Evolutionary conservation across 148 eudicot species (phyloP).

Genomic region (Camellia granthamiana): DNA sequence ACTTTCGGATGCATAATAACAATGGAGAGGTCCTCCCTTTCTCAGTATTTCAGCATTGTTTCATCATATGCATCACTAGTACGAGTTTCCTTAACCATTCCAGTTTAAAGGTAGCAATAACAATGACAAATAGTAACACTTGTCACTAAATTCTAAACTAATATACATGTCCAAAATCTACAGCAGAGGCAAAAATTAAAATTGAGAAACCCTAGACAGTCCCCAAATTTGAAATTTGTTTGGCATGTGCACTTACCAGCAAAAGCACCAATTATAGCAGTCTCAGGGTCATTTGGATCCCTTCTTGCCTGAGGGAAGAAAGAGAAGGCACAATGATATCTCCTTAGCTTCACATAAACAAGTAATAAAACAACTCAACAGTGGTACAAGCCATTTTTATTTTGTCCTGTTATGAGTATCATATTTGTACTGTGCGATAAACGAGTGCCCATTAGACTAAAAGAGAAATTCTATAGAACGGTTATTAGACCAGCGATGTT

Average conservation of each 20-base stretch:
- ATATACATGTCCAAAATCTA: not conserved
- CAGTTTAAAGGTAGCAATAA: not conserved
- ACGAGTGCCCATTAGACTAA: too few species aligned
- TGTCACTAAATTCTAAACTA: not conserved
- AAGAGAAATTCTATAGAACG: too few species aligned
- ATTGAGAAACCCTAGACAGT: not conserved
- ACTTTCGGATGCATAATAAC: not conserved
- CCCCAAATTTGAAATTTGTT: not conserved
- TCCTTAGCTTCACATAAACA: slow-evolving; percentile 2
- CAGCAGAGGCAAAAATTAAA: not conserved
- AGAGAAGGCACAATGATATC: slow-evolving; percentile 10
- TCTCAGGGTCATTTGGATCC: slow-evolving; percentile 78
- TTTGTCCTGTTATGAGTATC: not conserved
- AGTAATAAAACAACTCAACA: not conserved
- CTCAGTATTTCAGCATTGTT: slow-evolving; percentile 6
- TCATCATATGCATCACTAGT: not conserved
- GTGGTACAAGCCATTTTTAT: not conserved
- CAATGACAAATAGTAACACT: not conserved
- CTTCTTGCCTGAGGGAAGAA: slow-evolving; percentile 62
- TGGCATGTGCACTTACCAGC: slow-evolving; percentile 50
- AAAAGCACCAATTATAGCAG: slow-evolving; percentile 83
- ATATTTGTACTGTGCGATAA: not conserved
- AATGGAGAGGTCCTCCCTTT: not conserved
- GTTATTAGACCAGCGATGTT: too few species aligned
- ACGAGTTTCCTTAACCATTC: not conserved